Percentiles rank a stretch among this genome's conserved stretches.
Evolutionary conservation across 495 filamentous ascomycete species (phyloP).

Genomic region (Penicillium odoratum): DNA sequence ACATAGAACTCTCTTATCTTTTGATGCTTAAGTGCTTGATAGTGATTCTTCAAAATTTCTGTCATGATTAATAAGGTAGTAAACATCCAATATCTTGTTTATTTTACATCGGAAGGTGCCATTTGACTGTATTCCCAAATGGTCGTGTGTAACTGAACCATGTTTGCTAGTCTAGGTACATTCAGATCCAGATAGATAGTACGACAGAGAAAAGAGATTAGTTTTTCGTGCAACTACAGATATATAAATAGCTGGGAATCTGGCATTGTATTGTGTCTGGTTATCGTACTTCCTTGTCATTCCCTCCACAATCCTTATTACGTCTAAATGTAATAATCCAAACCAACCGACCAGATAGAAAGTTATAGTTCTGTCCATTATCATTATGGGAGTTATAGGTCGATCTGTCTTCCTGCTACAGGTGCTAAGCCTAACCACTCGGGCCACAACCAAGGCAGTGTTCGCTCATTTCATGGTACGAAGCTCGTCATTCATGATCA

Average conservation of each 20-base stretch:
- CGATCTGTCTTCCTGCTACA: background rate
- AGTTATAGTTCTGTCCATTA: background rate
- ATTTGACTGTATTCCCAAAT: background rate
- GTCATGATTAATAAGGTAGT: no score
- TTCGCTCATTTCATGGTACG: conserved; percentile 41
- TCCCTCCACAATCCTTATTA: background rate
- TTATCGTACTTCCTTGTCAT: background rate
- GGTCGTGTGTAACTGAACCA: background rate
- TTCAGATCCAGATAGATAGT: background rate
- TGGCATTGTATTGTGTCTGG: background rate
- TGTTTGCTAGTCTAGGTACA: background rate
- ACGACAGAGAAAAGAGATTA: background rate
- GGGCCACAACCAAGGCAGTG: conserved; percentile 24
- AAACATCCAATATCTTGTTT: background rate
- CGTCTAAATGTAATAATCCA: background rate
- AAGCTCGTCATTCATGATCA: background rate
- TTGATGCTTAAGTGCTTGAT: no score
- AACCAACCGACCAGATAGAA: background rate
- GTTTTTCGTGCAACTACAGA: background rate
- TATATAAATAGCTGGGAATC: background rate
- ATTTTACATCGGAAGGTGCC: background rate
- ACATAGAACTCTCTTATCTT: no score
- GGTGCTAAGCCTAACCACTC: background rate
- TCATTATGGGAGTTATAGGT: background rate
- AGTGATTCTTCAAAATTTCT: no score